Conservation (phyloP, 768 basidiomycete genomes). For the Termitomyces sp. region DNA sequence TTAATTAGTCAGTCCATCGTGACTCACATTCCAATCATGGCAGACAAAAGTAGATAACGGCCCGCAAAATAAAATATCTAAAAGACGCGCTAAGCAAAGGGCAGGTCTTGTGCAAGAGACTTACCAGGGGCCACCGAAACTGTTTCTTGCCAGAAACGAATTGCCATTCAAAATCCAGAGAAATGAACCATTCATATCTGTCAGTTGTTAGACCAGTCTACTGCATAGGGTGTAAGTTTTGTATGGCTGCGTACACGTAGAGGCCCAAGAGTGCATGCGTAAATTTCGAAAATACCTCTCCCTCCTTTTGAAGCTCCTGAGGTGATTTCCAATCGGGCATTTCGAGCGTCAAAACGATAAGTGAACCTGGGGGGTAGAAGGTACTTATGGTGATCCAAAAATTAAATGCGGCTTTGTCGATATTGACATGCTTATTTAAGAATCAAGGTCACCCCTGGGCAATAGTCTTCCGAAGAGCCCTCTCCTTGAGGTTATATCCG, state of each 20-base stretch:
- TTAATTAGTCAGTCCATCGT: background rate
- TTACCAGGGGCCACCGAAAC: conserved; percentile 68
- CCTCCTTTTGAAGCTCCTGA: conserved; percentile 41
- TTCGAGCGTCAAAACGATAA: background rate
- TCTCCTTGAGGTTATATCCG: background rate
- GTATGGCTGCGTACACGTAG: conserved; percentile 36
- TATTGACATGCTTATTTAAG: background rate
- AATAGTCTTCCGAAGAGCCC: background rate
- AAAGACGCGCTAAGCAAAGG: background rate
- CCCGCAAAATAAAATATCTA: conserved; percentile 67
- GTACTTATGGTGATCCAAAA: background rate
- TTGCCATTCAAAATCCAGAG: conserved; percentile 60
- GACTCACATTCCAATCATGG: conserved; percentile 64
- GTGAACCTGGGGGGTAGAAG: background rate
- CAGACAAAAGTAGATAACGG: conserved; percentile 60
- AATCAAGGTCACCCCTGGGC: background rate
- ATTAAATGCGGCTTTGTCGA: background rate
- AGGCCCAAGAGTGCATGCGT: conserved; percentile 56
- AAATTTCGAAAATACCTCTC: conserved; percentile 41
- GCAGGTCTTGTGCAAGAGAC: conserved; percentile 3
- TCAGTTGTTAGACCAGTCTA: background rate
- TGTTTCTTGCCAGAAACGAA: conserved; percentile 48
- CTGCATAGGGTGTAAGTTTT: background rate
- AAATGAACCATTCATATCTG: conserved; percentile 63
- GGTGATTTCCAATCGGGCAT: conserved; percentile 56